Evolutionary conservation across 2,329 filamentous ascomycete genomes (phyloP), one percentile per base, ranked within the genome.

Genomic region (Pestalotiopsis sp.): DNA sequence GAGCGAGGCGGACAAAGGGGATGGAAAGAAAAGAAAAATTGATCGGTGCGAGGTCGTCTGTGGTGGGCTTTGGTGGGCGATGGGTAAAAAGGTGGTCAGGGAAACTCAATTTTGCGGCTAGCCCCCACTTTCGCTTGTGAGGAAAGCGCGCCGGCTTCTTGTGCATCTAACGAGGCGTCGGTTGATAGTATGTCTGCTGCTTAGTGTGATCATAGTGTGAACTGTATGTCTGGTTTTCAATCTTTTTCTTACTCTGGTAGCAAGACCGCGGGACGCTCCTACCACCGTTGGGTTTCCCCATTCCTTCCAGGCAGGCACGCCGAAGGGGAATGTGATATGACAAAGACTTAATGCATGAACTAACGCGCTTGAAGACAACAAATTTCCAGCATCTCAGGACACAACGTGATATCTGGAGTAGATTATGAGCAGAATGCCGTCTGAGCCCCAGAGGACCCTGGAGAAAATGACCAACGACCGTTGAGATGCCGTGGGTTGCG

Each of bases 401-500:
- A 52, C 14, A 9, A 20, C 45, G 45, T 52, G 45, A 52, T 52
- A 52, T 52, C 14, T 9, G 14, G 20, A 52, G 41, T n/a, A n/a
- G 45, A 52, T 52, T 52, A 52, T 52, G 45, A 52, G 45, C 45
- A 52, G 45, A 52, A 20, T 52, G 45, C 45, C 45, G 45, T 52
- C 45, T 20, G 20, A 52, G 45, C 59, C 36, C 13, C n/a, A 36
- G 36, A 59, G 57, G 57, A 36, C 27, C 59, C 59, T 20, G 38
- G 27, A 39, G 59, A 62, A 20, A 14, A 36, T 62, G 4, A 62
- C 59, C 31, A 62, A 62, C 31, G 31, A 62, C 59, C 59, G 59
- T 62, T 62, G 36, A 62, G 59, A 62, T 62, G 59, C 59, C 59
- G 59, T 39, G 31, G 31, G n/a, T 20, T 36, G 36, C 61, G 61